Evolutionary conservation across 2,329 filamentous ascomycete species (phyloP), one percentile per base, ranked within the genome.

Genomic region (Ceratocystis diversiconidia): DNA sequence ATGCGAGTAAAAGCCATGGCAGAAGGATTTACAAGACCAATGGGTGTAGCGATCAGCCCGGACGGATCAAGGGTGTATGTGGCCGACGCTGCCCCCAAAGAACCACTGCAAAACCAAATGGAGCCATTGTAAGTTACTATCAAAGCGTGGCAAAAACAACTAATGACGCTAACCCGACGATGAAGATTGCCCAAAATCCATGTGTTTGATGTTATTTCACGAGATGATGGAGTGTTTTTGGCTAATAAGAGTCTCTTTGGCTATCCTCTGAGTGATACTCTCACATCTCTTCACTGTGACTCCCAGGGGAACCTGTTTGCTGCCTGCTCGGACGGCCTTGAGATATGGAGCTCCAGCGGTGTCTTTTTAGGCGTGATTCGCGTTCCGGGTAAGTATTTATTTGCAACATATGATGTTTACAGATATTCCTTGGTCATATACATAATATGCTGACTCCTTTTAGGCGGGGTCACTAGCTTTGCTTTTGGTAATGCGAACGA

Each of bases 181-280:
- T 52, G n/a, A 22, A 65, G 64, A 10, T n/a, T 65, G 7, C 43
- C n/a, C 17, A 50, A 3, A 44, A 74, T 74, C 61, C 75, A 76
- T 48, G 74, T 74, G 0, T 76, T 76, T 22, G 74, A 77, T 10
- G 25, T 77, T 1, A 50, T 67, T 0, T 70, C 57, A 68, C 69
- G 12, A 69, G 69, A 2, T 67, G 74, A n/a, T 76, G 76, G 0
- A 77, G 78, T 55, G 71, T 82, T 28, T 71, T 69, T 65, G 41
- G 44, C 52, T 1, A 82, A 82, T 69, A 74, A 76, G 17, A 74
- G 80, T 36, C 70, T 82, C 0, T 83, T 84, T 67, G 78, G 79
- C 1, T 77, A 79, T 70, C 77, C 78, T 0, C 76, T 79, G 50
- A 73, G 70, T 0, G 79, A 79, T 0, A 74, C 80, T 2, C 80